These are phyloP conservation scores for Telfairia occidentalis DNA, from an alignment of 331 rosid species.

Conservation along the genomic window DNA sequence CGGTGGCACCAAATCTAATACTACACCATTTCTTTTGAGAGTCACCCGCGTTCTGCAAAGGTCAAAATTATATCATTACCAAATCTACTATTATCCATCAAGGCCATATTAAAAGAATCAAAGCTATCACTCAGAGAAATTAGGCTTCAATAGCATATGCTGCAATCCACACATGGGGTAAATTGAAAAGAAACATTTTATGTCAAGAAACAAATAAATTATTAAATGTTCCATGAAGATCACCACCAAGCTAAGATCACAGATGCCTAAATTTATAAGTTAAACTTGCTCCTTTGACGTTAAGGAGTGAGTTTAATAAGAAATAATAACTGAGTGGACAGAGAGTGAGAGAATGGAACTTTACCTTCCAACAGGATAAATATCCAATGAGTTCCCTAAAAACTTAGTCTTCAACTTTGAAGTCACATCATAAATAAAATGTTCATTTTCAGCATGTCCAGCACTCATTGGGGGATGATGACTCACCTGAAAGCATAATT, in stretches of 20 bases:
- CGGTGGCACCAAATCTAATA: constrained; percentile 83
- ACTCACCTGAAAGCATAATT: constrained; percentile 47
- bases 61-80: constrained; percentile 1
- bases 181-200: background rate
- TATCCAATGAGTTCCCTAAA: constrained; percentile 74
- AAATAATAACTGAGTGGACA: background rate
- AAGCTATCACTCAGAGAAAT: background rate
- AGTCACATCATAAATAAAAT: constrained; percentile 70
- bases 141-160: background rate
- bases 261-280: background rate
- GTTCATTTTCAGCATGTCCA: constrained; percentile 85
- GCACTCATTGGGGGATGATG: constrained; percentile 98
- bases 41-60: constrained; percentile 64
- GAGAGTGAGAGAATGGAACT: background rate
- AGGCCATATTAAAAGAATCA: background rate
- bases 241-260: too few species aligned
- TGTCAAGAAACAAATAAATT: background rate
- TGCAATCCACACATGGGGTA: background rate
- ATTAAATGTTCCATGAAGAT: too few species aligned
- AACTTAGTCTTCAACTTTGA: constrained; percentile 88
- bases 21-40: constrained; percentile 68
- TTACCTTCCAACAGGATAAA: constrained; percentile 97
- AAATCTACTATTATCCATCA: background rate
- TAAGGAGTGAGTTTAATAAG: background rate
- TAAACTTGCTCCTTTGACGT: background rate